These are phyloP conservation scores for Rhytidhysteron rufulum DNA, from an alignment of 2,329 filamentous ascomycete species.

Conservation along the genomic window DNA sequence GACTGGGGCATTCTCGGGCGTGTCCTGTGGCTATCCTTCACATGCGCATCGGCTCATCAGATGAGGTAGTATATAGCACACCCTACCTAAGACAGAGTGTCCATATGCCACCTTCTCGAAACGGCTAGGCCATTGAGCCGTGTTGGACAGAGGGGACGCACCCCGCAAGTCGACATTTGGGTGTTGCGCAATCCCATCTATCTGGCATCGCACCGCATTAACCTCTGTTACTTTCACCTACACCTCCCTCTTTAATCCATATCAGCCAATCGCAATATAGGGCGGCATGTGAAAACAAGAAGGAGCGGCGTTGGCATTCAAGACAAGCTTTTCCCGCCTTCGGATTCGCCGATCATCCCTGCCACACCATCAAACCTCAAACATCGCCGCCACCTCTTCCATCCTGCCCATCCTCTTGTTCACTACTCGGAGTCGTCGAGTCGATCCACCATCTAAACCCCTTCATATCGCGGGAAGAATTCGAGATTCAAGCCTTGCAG, in stretches of 20 bases:
- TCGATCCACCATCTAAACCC: neutral
- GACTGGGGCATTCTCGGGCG: no score
- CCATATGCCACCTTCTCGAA: no score
- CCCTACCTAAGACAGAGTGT: no score
- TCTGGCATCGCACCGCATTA: neutral
- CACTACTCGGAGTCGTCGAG: neutral
- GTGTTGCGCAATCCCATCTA: neutral
- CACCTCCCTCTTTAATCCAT: no score
- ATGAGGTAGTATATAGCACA: no score
- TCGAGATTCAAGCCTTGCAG: neutral
- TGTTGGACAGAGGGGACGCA: neutral
- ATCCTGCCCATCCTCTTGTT: neutral
- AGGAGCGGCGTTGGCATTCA: neutral
- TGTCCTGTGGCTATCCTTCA: no score
- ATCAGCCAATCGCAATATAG: neutral
- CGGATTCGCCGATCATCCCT: constrained; percentile 1
- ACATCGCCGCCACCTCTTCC: constrained; percentile 1
- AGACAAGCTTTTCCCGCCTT: neutral
- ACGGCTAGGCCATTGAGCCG: no score
- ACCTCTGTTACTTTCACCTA: neutral
- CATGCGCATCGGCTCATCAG: no score
- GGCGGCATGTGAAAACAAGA: neutral
- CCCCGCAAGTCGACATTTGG: neutral
- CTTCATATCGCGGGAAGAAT: constrained; percentile 1
- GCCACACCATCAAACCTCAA: neutral